Evolutionary conservation across 2,329 filamentous ascomycete species (phyloP).

Genomic region (Aschersonia sp.): DNA sequence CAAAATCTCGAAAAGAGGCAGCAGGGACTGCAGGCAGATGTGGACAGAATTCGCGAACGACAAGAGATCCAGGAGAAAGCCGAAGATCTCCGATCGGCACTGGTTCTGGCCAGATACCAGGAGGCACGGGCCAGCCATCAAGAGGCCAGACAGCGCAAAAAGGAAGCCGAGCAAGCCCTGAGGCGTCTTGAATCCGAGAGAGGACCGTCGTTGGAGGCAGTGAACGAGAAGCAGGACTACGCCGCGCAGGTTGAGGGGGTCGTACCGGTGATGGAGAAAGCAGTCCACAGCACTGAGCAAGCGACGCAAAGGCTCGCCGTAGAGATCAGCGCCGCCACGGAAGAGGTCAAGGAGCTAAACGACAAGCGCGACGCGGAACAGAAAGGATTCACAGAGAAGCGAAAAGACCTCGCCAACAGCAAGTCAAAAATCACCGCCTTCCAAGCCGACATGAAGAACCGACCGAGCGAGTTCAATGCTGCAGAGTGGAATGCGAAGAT

Average conservation of each 20-base stretch:
- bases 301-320: slow-evolving; percentile 28
- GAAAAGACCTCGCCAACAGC: slow-evolving; percentile 32
- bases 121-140: slow-evolving; percentile 31
- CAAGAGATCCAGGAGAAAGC: slow-evolving; percentile 51
- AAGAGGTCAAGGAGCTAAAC: slow-evolving; percentile 27
- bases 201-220: slow-evolving; percentile 54
- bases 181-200: slow-evolving; percentile 40
- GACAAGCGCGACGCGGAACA: slow-evolving; percentile 33
- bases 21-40: slow-evolving; percentile 59
- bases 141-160: slow-evolving; percentile 39
- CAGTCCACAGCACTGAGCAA: slow-evolving; percentile 38
- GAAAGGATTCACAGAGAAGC: slow-evolving; percentile 33
- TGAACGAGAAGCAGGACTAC: slow-evolving; percentile 59
- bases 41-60: slow-evolving; percentile 68
- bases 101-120: slow-evolving; percentile 51
- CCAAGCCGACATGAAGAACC: slow-evolving; percentile 46
- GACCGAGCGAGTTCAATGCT: slow-evolving; percentile 52
- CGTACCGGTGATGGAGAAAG: slow-evolving; percentile 36
- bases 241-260: slow-evolving; percentile 37
- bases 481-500: slow-evolving; percentile 58
- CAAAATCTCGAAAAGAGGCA: slow-evolving; percentile 59
- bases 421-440: slow-evolving; percentile 45
- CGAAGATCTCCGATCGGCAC: slow-evolving; percentile 46
- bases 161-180: slow-evolving; percentile 40
- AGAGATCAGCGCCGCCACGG: slow-evolving; percentile 18